These are phyloP conservation scores for Moricandia moricandioides DNA, from an alignment of 345 rosid species.

Conservation along the genomic window DNA sequence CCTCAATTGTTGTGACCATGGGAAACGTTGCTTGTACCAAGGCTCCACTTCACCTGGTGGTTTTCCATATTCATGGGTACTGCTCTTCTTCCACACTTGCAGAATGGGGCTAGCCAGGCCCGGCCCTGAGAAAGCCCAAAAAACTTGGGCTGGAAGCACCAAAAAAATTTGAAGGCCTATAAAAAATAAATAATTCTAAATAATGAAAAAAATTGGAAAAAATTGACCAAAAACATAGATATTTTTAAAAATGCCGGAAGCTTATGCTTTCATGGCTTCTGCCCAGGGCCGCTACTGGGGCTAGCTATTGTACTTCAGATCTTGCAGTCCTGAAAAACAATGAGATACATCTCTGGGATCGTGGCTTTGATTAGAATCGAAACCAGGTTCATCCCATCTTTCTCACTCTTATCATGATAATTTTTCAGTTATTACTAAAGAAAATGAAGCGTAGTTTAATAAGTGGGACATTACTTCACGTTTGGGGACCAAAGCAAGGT, in stretches of 20 bases:
- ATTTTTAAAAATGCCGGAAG: too few relatives aligned
- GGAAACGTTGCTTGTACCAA: constrained; percentile 74
- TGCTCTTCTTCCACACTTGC: not conserved
- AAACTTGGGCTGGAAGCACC: too few relatives aligned
- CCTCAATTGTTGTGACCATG: constrained; percentile 71
- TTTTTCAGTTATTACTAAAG: not conserved
- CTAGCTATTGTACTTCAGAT: constrained; percentile 70
- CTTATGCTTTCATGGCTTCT: too few relatives aligned
- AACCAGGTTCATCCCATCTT: constrained; percentile 53
- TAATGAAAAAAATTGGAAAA: too few relatives aligned
- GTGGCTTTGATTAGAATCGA: constrained; percentile 72
- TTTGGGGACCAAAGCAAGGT: constrained; percentile 77
- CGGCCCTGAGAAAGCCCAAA: too few relatives aligned
- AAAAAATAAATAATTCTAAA: too few relatives aligned
- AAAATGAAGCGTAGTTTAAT: not conserved
- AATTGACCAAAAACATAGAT: too few relatives aligned
- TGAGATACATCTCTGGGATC: constrained; percentile 88
- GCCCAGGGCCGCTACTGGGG: too few relatives aligned
- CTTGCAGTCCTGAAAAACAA: constrained; percentile 73
- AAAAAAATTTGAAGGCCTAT: too few relatives aligned
- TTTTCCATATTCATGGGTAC: constrained; percentile 84
- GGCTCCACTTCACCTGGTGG: constrained; percentile 80
- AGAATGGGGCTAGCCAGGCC: constrained; percentile 76
- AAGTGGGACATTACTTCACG: constrained; percentile 37
- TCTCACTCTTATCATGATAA: not conserved